Evolutionary conservation across 306 rosid species (phyloP), one percentile per base, ranked within the genome.

Genomic region (Luffa aegyptiaca): DNA sequence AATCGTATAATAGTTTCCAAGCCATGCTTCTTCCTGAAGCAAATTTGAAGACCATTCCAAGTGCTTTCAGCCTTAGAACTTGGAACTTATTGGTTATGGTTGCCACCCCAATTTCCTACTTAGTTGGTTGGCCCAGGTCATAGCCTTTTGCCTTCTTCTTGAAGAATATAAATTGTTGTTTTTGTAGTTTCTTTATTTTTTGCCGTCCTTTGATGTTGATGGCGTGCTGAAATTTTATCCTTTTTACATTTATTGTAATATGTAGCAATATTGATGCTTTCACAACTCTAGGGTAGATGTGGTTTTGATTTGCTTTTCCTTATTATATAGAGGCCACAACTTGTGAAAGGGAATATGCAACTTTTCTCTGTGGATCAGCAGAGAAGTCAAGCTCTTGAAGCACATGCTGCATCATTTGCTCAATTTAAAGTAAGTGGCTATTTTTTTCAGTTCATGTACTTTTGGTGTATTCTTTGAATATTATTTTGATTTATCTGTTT

Each of bases 331-430:
- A 86, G 97, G 92, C 96, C 96, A 52, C 98, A 96, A 77, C 83
- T 96, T 89, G 99, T 96, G 81, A 96, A 96, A 85, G 99, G 99
- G 83, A 96, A 92, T 85, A 88, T 96, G 99, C 99, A 96, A 81
- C 98, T 96, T 77, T 96, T 90, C 83, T 96, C 99, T 0, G 89
- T 93, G 82, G 99, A 96, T 44, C 99, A 96, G 88, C 99, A 96
- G 88, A 92, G 98, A 57, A 95, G 99, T 87, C 99, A 95, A 87
- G 99, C 99, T 78, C 94, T 95, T 81, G 99, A 95, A 90, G 97
- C 99, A 10, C 99, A 95, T 70, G 98, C 99, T 45, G 99, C 99
- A 36, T 81, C 99, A 77, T 95, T 95, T 89, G 97, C 98, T 66
- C 97, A 93, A 84, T 88, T 91, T 76, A 95, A 93, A 86, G 99